phyloP scores from a whole-genome alignment of 345 rosid genomes.

The Citrus maxima region DNA sequence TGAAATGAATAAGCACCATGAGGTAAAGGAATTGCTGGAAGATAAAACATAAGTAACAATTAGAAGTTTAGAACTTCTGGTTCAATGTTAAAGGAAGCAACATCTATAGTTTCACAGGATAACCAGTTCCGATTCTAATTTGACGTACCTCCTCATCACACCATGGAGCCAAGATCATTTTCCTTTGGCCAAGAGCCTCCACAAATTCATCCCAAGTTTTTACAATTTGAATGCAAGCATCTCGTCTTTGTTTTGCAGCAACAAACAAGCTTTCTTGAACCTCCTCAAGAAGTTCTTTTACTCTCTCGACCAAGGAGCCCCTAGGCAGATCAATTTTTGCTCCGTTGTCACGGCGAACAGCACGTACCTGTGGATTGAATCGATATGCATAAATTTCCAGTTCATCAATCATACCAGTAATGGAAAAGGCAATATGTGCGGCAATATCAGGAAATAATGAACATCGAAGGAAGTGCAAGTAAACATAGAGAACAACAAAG shows the following conservation, averaged over 20 bases:
- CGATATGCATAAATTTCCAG: background rate
- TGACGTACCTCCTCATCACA: slow-evolving; percentile 81
- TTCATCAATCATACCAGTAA: background rate
- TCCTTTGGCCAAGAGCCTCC: slow-evolving; percentile 67
- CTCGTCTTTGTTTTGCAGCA: slow-evolving; percentile 65
- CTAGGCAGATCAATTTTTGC: slow-evolving; percentile 63
- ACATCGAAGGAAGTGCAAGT: background rate
- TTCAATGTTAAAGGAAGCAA: background rate
- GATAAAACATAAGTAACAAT: background rate
- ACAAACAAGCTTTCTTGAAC: slow-evolving; percentile 71
- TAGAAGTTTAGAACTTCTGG: background rate
- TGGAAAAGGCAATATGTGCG: background rate
- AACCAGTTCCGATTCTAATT: background rate
- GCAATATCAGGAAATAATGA: background rate
- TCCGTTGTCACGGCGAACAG: slow-evolving; percentile 81
- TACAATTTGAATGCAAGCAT: slow-evolving; percentile 60
- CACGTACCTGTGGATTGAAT: slow-evolving; percentile 59
- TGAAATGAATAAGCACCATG: background rate
- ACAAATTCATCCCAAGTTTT: slow-evolving; percentile 88
- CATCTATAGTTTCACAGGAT: background rate
- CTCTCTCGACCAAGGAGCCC: slow-evolving; percentile 57
- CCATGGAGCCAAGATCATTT: slow-evolving; percentile 97
- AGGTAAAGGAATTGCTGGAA: background rate
- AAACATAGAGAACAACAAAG: background rate
- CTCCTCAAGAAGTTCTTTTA: slow-evolving; percentile 47